A percentile compares a stretch with the other conserved stretches of the same genome.
Conservation (phyloP, 1,284 basidiomycete species). For the Papiliotrema fonsecae region DNA sequence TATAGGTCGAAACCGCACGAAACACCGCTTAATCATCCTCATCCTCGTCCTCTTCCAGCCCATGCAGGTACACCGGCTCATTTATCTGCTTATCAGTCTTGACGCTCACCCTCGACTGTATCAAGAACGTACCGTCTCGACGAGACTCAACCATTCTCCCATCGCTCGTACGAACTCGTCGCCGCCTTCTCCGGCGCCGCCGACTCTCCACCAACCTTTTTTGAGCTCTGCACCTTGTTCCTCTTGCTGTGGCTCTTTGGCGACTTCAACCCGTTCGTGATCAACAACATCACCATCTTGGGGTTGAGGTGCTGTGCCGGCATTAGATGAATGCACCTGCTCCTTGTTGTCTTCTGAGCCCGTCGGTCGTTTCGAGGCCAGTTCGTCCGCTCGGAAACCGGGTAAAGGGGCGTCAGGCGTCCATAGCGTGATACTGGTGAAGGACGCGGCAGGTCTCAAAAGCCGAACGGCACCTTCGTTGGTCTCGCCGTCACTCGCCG, state of each 20-base stretch:
- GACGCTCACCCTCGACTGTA: neutral
- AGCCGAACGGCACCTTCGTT: constrained; percentile 12
- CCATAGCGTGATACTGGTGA: constrained; percentile 35
- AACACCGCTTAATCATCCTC: constrained; percentile 16
- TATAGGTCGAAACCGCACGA: no score
- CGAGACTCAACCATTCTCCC: constrained; percentile 41
- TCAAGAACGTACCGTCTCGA: constrained; percentile 33
- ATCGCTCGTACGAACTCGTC: constrained; percentile 43
- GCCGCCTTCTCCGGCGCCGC: constrained; percentile 42
- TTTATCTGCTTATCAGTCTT: constrained; percentile 16
- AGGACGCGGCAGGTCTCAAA: constrained; percentile 25
- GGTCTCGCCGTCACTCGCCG: no score
- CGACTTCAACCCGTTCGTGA: neutral
- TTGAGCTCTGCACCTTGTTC: constrained; percentile 6
- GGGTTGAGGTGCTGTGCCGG: no score
- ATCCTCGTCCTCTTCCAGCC: constrained; percentile 8
- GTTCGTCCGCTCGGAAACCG: constrained; percentile 27
- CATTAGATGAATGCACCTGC: no score
- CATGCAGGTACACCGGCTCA: constrained; percentile 26
- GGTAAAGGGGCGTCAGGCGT: constrained; percentile 37
- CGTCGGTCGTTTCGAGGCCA: neutral
- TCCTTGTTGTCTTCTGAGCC: no score
- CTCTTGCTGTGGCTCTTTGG: neutral
- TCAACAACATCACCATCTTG: no score
- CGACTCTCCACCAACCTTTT: constrained; percentile 36